Base-by-base conservation (phyloP, 192 early-diverging fungal species). In the Globomyces pollinis-pini region DNA sequence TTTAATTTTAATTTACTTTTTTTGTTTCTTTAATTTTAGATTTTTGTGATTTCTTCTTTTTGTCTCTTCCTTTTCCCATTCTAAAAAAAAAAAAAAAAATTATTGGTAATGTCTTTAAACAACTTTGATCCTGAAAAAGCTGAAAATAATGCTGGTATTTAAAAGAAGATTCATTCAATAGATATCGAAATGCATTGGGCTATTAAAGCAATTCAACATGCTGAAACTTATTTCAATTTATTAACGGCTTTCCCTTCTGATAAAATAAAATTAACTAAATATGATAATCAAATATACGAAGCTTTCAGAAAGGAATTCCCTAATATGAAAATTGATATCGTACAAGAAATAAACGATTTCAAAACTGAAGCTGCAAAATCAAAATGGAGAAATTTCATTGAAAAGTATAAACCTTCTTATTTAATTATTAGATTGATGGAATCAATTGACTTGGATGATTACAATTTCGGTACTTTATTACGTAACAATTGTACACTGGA, bases 151-250 rank as follows among this genome's bases (percentile, higher is more conserved):
- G 28, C n/a, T n/a, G n/a, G n/a, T n/a, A n/a, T 39, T 20, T 39
- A 39, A 39, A n/a, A 39, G 20, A 39, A 20, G 15, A 15, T 35
- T 6, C 20, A 33, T 28, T 23, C 20, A 31, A n/a, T 57, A 76
- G 66, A 84, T 51, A 73, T 72, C 32, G 91, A 94, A 78, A 90
- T 88, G 79, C 91, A 93, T 62, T 96, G 91, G 92, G 88, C 87
- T 30, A 89, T 94, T 70, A 93, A 92, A 78, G 91, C 93, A 42
- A 84, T 91, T 75, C 88, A 91, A 56, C 91, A 97, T 62, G 91
- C 94, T 26, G 94, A 97, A 63, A 94, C 89, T 15, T 95, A 91
- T 70, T 90, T 90, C 74, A 88, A 86, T 42, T 73, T 97, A 47
- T 71, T 97, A 33, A 67, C 75, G 26, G 44, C 73, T 9, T 69